phyloP scores from a whole-genome alignment of 768 basidiomycete genomes.

The Lactarius quietus region DNA sequence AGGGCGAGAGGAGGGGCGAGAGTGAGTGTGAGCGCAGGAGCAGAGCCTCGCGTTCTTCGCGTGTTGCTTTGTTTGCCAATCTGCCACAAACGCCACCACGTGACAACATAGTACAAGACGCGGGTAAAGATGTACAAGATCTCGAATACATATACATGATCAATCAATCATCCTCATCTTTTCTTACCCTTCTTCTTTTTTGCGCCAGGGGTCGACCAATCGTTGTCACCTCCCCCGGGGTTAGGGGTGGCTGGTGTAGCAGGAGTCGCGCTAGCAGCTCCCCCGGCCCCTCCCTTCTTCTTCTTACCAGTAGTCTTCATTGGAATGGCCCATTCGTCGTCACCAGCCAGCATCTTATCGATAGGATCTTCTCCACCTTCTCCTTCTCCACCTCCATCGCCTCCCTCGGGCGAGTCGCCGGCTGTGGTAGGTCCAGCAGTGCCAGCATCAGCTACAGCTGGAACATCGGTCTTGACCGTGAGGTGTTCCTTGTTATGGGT shows the following conservation, averaged over 20 bases:
- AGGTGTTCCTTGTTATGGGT: background rate
- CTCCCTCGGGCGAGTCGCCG: conserved; percentile 18
- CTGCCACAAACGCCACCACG: conserved; percentile 1
- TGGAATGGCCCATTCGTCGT: conserved; percentile 1
- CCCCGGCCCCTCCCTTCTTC: conserved; percentile 10
- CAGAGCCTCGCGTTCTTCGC: conserved; percentile 19
- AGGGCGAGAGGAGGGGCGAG: conserved; percentile 4
- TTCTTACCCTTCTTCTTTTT: conserved; percentile 6
- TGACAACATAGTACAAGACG: background rate
- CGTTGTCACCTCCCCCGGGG: conserved; percentile 1
- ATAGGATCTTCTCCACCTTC: conserved; percentile 4
- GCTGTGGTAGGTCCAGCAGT: conserved; percentile 4
- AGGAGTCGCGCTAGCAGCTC: no score
- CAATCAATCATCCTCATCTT: background rate
- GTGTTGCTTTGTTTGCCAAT: conserved; percentile 22
- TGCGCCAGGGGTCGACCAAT: background rate
- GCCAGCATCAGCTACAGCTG: background rate
- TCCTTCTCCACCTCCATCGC: conserved; percentile 5
- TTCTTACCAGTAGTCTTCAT: conserved; percentile 22
- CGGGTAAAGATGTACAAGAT: background rate
- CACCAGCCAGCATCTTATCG: background rate
- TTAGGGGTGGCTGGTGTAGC: background rate
- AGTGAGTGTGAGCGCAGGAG: background rate
- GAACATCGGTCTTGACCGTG: conserved; percentile 10
- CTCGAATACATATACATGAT: background rate